Conservation (phyloP, 2,329 filamentous ascomycete species). For the Dactylonectria estremocensis region DNA sequence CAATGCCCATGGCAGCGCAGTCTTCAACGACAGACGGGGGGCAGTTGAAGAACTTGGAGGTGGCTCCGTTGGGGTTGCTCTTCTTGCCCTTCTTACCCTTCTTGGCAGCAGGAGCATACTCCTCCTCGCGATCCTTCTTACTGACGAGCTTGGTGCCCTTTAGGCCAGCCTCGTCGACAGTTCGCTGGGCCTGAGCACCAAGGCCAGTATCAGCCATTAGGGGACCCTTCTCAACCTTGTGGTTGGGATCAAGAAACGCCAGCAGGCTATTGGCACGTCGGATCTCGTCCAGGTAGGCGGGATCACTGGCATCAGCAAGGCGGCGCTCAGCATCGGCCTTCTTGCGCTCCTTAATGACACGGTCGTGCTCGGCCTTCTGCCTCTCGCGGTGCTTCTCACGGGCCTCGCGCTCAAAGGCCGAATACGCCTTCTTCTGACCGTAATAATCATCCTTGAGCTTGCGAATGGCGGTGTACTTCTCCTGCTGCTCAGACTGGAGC, state of each 20-base stretch:
- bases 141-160: slow-evolving; percentile 88
- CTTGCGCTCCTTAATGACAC: slow-evolving; percentile 79
- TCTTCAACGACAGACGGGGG: slow-evolving; percentile 94
- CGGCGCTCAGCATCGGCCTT: slow-evolving; percentile 83
- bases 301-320: slow-evolving; percentile 86
- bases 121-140: slow-evolving; percentile 91
- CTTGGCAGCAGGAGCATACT: slow-evolving; percentile 86
- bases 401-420: slow-evolving; percentile 87
- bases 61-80: slow-evolving; percentile 63
- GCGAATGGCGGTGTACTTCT: slow-evolving; percentile 86
- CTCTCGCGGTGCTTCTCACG: slow-evolving; percentile 84
- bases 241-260: slow-evolving; percentile 88
- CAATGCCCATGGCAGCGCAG: slow-evolving; percentile 85
- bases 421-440: slow-evolving; percentile 84
- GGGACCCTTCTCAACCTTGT: slow-evolving; percentile 76
- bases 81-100: slow-evolving; percentile 90
- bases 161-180: slow-evolving; percentile 85
- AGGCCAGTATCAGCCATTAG: slow-evolving; percentile 79
- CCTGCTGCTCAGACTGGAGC: slow-evolving; percentile 88
- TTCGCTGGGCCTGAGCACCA: slow-evolving; percentile 84
- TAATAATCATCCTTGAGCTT: slow-evolving; percentile 94
- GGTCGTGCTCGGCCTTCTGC: slow-evolving; percentile 84
- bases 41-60: slow-evolving; percentile 79
- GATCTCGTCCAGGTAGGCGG: slow-evolving; percentile 94
- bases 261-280: slow-evolving; percentile 89